phyloP scores from a whole-genome alignment of 2,329 filamentous ascomycete genomes.

The Aspergillus calidoustus region DNA sequence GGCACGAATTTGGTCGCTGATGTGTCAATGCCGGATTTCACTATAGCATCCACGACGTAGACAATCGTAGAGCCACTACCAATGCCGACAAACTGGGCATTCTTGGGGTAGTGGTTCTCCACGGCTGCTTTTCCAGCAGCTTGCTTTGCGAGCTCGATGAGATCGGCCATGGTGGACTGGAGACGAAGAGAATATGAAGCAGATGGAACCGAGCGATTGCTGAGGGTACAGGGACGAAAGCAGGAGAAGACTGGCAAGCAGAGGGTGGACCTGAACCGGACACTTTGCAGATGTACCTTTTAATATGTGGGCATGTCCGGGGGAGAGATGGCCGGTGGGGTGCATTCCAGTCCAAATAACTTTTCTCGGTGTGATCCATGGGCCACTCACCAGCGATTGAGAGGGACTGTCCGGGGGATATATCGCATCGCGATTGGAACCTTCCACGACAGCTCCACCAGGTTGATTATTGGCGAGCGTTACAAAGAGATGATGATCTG shows the following conservation, averaged over 20 bases:
- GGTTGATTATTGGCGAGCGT: background rate
- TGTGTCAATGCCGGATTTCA: conserved; percentile 50
- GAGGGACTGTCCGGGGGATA: conserved; percentile 3
- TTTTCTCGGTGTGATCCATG: conserved; percentile 8
- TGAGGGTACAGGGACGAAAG: conserved; percentile 6
- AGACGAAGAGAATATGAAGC: conserved; percentile 18
- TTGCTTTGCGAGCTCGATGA: conserved; percentile 63
- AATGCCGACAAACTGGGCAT: conserved; percentile 65
- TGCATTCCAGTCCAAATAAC: conserved; percentile 13
- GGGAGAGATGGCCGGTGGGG: conserved; percentile 22
- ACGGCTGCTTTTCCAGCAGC: conserved; percentile 64
- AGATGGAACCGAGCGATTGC: conserved; percentile 7
- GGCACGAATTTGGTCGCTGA: conserved; percentile 80
- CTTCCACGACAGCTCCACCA: conserved; percentile 1
- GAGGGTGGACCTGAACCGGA: conserved; percentile 13
- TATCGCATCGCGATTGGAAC: conserved; percentile 15
- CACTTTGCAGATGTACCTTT: conserved; percentile 17
- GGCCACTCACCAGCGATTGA: conserved; percentile 14
- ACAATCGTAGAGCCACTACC: conserved; percentile 69
- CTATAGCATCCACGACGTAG: conserved; percentile 70
- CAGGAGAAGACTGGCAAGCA: conserved; percentile 6
- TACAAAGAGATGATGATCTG: background rate
- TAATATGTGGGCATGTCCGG: conserved; percentile 24
- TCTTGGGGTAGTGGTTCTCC: conserved; percentile 62
- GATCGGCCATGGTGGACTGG: conserved; percentile 39